A percentile compares a stretch with the other conserved stretches of the same genome.
Conservation (phyloP, 441 rosid species). For the Erysimum cheiri region DNA sequence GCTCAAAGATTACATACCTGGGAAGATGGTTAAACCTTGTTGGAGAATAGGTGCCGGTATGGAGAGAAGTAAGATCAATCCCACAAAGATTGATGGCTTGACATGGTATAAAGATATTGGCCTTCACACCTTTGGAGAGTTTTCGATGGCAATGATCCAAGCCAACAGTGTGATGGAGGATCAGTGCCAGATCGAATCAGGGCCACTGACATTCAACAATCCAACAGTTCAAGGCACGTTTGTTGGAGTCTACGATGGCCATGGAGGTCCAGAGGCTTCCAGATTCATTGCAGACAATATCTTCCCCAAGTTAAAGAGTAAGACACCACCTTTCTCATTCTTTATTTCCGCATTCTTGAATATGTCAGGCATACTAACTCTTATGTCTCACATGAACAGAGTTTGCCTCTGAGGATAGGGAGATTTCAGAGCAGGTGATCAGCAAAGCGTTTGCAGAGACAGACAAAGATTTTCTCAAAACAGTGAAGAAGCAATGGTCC, state of each 20-base stretch:
- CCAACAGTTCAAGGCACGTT: constrained; percentile 70
- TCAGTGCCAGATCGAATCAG: constrained; percentile 90
- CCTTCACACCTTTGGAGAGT: constrained; percentile 69
- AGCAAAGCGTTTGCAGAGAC: constrained; percentile 55
- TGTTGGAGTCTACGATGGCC: constrained; percentile 89
- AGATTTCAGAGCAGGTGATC: constrained; percentile 49
- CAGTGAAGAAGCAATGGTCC: constrained; percentile 59
- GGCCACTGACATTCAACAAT: constrained; percentile 52
- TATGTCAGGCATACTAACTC: constrained; percentile 25
- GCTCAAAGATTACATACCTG: constrained; percentile 32
- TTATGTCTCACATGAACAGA: constrained; percentile 40
- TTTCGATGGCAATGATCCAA: constrained; percentile 85
- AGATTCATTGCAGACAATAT: constrained; percentile 64
- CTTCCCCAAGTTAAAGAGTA: constrained; percentile 71
- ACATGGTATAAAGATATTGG: constrained; percentile 80
- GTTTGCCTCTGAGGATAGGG: constrained; percentile 48
- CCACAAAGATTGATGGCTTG: constrained; percentile 62
- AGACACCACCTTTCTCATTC: constrained; percentile 34
- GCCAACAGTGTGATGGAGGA: constrained; percentile 79
- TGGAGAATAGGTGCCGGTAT: constrained; percentile 59
- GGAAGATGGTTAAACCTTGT: constrained; percentile 66
- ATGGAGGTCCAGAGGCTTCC: constrained; percentile 85
- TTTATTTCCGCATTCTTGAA: constrained; percentile 19
- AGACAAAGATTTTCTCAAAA: constrained; percentile 53
- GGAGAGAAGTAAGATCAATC: constrained; percentile 43